Conservation (phyloP, 2,329 filamentous ascomycete genomes). For the Colletotrichum higginsianum region DNA sequence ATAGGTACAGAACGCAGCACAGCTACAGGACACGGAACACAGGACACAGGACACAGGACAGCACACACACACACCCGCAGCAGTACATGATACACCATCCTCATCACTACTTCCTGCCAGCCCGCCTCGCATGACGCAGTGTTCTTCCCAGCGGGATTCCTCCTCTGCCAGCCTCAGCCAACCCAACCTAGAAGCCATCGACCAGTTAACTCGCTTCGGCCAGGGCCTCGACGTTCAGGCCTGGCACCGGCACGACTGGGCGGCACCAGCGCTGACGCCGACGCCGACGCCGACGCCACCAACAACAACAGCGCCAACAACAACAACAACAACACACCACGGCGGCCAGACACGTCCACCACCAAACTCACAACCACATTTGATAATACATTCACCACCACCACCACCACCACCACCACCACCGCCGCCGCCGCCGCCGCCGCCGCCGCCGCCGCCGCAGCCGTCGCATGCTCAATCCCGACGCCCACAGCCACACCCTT, state of each 20-base stretch:
- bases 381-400: not conserved
- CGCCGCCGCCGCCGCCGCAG: no score
- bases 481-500: not conserved
- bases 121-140: slow-evolving; percentile 41
- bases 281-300: slow-evolving; percentile 9
- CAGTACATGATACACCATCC: not conserved
- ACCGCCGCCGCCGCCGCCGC: no score
- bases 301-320: not conserved
- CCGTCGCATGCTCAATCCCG: not conserved
- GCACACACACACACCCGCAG: not conserved
- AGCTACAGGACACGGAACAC: not conserved
- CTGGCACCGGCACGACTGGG: slow-evolving; percentile 30
- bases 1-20: not conserved
- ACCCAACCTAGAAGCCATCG: slow-evolving; percentile 39
- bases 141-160: slow-evolving; percentile 40
- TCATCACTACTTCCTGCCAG: no score
- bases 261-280: slow-evolving; percentile 5
- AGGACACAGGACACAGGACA: not conserved
- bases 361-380: not conserved
- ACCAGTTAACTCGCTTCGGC: slow-evolving; percentile 41
- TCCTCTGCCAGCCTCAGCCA: slow-evolving; percentile 39
- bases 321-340: not conserved
- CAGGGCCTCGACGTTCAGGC: slow-evolving; percentile 39
- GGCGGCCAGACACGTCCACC: not conserved
- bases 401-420: not conserved